Evolutionary conservation across 169 alveolate species (phyloP), one percentile per base, ranked within the genome.

Genomic region (Eimeria brunetti): DNA sequence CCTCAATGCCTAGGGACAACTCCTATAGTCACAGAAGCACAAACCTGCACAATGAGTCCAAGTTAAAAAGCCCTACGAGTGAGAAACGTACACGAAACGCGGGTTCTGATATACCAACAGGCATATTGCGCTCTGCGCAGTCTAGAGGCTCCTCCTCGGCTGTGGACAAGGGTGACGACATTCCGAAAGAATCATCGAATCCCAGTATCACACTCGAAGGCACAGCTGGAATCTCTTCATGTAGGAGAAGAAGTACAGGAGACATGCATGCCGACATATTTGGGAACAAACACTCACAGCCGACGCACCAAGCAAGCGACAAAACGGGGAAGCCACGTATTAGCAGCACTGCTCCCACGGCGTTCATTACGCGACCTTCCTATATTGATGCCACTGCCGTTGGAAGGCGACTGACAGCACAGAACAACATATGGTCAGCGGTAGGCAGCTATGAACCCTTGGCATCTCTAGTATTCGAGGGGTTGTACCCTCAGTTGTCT

Each of bases 371-470:
- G 36, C 51, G 90, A 33, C 75, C 75, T 14, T 83, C 90, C 51
- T 58, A 58, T 58, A 56, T 83, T 38, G 76, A 49, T 33, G 46
- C 90, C 38, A 58, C 56, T 38, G 90, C 90, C 38, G 75, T 58
- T 83, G 90, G 90, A 20, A n/a, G 90, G 76, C 76, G 90, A 56
- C 44, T 83, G 71, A 83, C 90, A 33, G 90, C 90, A 24, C 90
- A 83, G 33, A 83, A 49, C 49, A 83, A 83, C 38, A 83, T 83
- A 24, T 83, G 90, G 90, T 83, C 90, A 83, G 90, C 75, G 16
- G 90, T 83, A 51, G 90, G 90, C 33, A 83, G 56, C 69, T 83
- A 56, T 58, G 90, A 83, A 33, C 90, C 90, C 7, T 53, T 83
- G 53, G 76, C 58, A 7, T 83, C 90, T 56, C 18, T 60, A 83